Conservation (phyloP, 495 filamentous ascomycete genomes). For the Penicillium cosmopolitanum region DNA sequence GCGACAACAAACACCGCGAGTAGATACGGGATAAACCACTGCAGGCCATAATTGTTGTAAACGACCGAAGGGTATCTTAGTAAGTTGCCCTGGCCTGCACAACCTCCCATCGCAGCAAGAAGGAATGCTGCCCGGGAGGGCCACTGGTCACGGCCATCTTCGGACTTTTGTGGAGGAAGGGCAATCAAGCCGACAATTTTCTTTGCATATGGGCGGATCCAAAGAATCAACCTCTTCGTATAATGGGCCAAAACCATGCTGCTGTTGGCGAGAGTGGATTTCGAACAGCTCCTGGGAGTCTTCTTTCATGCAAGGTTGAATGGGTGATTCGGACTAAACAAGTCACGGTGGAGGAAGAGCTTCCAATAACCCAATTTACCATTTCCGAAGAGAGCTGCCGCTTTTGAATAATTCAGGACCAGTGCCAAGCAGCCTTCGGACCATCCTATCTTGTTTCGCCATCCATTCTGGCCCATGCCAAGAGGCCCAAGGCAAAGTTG, state of each 20-base stretch:
- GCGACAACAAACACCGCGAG: conserved; percentile 43
- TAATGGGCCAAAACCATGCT: conserved; percentile 7
- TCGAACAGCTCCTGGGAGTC: no score
- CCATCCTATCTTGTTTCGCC: not conserved
- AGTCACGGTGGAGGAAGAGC: not conserved
- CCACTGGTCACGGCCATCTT: conserved; percentile 34
- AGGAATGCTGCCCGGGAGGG: conserved; percentile 29
- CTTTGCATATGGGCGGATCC: conserved; percentile 28
- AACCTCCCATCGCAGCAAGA: conserved; percentile 32
- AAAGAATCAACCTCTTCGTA: conserved; percentile 13
- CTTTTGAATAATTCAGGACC: not conserved
- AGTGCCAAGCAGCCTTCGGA: not conserved
- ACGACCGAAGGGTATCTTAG: conserved; percentile 32
- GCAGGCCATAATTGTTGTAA: conserved; percentile 31
- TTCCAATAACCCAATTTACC: not conserved
- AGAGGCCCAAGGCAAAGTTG: not conserved
- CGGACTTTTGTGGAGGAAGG: conserved; percentile 27
- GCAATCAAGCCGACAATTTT: conserved; percentile 25
- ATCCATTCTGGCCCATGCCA: not conserved
- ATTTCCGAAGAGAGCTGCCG: not conserved
- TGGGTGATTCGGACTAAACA: not conserved
- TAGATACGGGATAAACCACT: conserved; percentile 41
- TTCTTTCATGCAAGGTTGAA: not conserved
- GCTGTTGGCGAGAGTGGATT: not conserved
- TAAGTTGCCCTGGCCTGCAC: conserved; percentile 32